Conservation (phyloP, 2,329 filamentous ascomycete species). For the Dactylellina sp. region DNA sequence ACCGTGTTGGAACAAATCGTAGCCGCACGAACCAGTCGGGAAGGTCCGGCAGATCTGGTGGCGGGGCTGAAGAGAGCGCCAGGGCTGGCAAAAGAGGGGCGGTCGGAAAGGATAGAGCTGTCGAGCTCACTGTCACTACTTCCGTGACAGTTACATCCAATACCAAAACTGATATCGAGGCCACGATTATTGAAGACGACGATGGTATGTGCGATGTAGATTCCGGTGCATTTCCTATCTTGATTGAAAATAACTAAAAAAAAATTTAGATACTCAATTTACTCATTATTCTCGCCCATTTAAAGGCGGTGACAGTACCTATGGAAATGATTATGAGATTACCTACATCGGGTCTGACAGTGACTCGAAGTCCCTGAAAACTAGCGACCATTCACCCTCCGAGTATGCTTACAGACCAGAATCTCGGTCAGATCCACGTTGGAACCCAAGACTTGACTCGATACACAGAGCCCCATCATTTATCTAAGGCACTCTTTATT, state of each 20-base stretch:
- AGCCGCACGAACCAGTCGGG: slow-evolving; percentile 50
- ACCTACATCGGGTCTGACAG: slow-evolving; percentile 47
- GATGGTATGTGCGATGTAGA: slow-evolving; percentile 25
- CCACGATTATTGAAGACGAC: slow-evolving; percentile 52
- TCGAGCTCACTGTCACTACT: slow-evolving; percentile 48
- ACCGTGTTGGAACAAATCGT: slow-evolving; percentile 31
- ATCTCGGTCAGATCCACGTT: slow-evolving; percentile 45
- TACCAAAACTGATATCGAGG: slow-evolving; percentile 50
- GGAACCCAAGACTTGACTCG: slow-evolving; percentile 49
- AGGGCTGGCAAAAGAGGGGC: slow-evolving; percentile 39
- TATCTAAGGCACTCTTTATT: slow-evolving; percentile 22
- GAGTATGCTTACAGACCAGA: slow-evolving; percentile 50
- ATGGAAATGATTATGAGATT: slow-evolving; percentile 51
- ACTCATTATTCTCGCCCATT: slow-evolving; percentile 52
- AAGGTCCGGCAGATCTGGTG: slow-evolving; percentile 26
- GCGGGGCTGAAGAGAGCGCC: slow-evolving; percentile 17
- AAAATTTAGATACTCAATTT: slow-evolving; percentile 31
- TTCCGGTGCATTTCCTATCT: not conserved
- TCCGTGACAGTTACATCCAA: slow-evolving; percentile 50
- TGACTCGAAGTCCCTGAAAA: slow-evolving; percentile 50
- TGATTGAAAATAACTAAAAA: not conserved
- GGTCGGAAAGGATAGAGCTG: slow-evolving; percentile 44
- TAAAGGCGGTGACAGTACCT: slow-evolving; percentile 32
- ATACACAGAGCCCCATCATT: slow-evolving; percentile 47
- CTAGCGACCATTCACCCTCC: slow-evolving; percentile 51